Base-by-base conservation (phyloP, 352 stramenopile genomes). In the Globisporangium ultimum region DNA sequence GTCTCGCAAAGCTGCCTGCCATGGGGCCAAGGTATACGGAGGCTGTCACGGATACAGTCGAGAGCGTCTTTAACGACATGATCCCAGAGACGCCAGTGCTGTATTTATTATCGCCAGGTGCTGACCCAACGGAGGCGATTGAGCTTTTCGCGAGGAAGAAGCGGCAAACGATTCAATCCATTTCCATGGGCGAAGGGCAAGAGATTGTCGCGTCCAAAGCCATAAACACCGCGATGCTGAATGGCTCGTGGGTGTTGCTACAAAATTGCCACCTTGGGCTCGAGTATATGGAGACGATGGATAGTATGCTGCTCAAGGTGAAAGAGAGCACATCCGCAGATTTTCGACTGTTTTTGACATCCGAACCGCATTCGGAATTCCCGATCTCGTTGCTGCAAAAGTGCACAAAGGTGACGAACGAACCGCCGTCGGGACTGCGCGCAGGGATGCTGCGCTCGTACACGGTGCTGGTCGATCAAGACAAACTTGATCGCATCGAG, bases 181-280 rank as follows among this genome's bases (percentile, higher is more conserved):
- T 93, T 52, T 91, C 81, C 1, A 89, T 93, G 78, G 84, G 84
- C 22, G 82, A 93, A 61, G 82, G 84, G 0, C 84, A 93, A 53
- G 81, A 91, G 28, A 58, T 64, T 17, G 73, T 91, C 3, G 84
- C 82, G 2, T 60, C 72, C 6, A 75, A 78, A 32, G 78, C 82
- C 0, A 81, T 93, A 34, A 66, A 60, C 0, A 66, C 66, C 3
- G 84, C 77, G 1, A 86, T 84, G 71, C 58, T 89, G 20, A 89
- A 91, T 41, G 84, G 84, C 7, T 80, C 84, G 32, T 93, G 84
- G 84, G 76, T 93, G 28, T 63, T 92, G 6, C 74, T 93, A 0
- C 84, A 93, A 56, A 92, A 93, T 58, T 93, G 84, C 52, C 80
- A 93, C 53, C 52, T 93, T 1, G 82, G 78, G 0, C 58, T 93